These are phyloP conservation scores for Parastagonospora avenae DNA, from an alignment of 2,329 filamentous ascomycete species.

Conservation along the genomic window DNA sequence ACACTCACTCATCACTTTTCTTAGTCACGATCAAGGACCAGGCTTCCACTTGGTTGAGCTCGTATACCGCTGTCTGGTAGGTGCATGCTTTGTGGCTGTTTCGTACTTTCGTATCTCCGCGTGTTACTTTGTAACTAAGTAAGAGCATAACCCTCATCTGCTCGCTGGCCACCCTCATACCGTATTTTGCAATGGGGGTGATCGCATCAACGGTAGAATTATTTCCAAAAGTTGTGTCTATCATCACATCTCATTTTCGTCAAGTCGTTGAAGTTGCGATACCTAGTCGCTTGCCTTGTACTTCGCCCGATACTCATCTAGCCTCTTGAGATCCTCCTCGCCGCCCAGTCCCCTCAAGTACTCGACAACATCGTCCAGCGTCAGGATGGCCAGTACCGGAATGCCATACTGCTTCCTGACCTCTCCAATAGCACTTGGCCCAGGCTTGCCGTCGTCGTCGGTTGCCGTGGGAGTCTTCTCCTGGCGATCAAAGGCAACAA, in stretches of 20 bases:
- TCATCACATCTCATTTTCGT: background rate
- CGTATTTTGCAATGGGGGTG: too few species aligned
- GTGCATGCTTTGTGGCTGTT: background rate
- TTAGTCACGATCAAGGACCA: too few species aligned
- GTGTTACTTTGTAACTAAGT: background rate
- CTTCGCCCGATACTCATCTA: slow-evolving; percentile 48
- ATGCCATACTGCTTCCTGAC: slow-evolving; percentile 82
- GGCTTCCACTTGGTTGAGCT: too few species aligned
- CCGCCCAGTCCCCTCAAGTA: slow-evolving; percentile 52
- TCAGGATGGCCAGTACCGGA: slow-evolving; percentile 82
- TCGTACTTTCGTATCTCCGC: background rate
- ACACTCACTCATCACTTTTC: background rate
- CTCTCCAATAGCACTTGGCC: slow-evolving; percentile 83
- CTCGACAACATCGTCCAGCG: slow-evolving; percentile 74
- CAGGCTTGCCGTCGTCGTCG: slow-evolving; percentile 69
- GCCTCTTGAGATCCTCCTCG: slow-evolving; percentile 51
- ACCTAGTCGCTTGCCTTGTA: slow-evolving; percentile 46
- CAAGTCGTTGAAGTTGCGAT: background rate
- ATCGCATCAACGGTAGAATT: background rate
- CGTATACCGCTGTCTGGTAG: background rate
- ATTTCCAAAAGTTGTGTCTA: too few species aligned
- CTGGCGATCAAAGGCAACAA: slow-evolving; percentile 86
- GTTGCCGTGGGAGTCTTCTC: slow-evolving; percentile 72
- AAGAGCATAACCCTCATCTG: background rate
- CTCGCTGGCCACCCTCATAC: background rate